These are phyloP conservation scores for Erysimum cheiranthoides DNA, from an alignment of 345 rosid species.

Conservation along the genomic window DNA sequence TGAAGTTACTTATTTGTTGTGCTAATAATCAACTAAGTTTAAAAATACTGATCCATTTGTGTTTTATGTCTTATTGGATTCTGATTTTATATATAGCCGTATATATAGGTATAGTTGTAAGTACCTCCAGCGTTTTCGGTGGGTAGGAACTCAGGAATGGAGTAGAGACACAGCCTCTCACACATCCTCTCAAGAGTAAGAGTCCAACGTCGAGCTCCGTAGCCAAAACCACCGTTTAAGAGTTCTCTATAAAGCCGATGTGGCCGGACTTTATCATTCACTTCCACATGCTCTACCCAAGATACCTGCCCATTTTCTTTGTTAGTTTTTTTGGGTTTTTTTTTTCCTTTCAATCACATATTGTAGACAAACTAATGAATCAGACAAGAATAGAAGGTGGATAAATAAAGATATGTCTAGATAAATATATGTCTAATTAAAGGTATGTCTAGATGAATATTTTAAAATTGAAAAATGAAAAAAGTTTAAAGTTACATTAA, in stretches of 20 bases:
- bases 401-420: background rate
- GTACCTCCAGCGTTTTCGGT: constrained; percentile 54
- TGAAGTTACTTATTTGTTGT: background rate
- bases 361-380: background rate
- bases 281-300: constrained; percentile 87
- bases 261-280: constrained; percentile 56
- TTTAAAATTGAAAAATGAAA: background rate
- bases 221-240: constrained; percentile 52
- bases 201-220: constrained; percentile 77
- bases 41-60: background rate
- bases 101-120: background rate
- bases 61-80: background rate
- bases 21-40: background rate
- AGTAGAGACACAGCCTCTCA: constrained; percentile 55
- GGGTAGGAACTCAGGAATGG: constrained; percentile 16
- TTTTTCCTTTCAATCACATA: background rate
- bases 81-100: background rate
- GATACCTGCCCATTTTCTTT: constrained; percentile 57
- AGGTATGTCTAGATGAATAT: too few relatives aligned
- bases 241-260: constrained; percentile 69
- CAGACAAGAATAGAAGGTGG: background rate
- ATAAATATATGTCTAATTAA: too few relatives aligned
- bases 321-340: background rate
- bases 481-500: background rate
- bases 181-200: constrained; percentile 62